These are phyloP conservation scores for Rutstroemia sp. DNA, from an alignment of 2,329 filamentous ascomycete species.

Conservation along the genomic window DNA sequence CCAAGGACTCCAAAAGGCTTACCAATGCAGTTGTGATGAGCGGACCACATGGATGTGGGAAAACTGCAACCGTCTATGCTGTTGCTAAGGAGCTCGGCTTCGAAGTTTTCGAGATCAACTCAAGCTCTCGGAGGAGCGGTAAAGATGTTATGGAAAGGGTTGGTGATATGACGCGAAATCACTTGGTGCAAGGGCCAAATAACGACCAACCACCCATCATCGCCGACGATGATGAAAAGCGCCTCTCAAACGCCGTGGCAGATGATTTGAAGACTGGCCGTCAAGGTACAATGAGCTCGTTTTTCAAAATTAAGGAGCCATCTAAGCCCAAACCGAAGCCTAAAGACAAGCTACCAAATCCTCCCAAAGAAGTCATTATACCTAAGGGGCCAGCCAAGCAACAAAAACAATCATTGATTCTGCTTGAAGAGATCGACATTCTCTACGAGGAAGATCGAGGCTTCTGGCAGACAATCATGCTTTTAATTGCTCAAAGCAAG, in stretches of 20 bases:
- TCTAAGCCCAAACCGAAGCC: constrained; percentile 19
- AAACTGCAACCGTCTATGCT: constrained; percentile 87
- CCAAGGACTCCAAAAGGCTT: constrained; percentile 42
- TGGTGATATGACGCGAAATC: constrained; percentile 94
- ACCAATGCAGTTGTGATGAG: constrained; percentile 81
- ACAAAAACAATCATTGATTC: constrained; percentile 90
- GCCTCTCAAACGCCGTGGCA: constrained; percentile 38
- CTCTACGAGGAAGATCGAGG: constrained; percentile 93
- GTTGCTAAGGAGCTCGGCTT: constrained; percentile 87
- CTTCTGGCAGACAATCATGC: constrained; percentile 80
- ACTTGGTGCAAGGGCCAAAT: constrained; percentile 62
- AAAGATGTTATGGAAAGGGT: constrained; percentile 87
- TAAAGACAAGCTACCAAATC: constrained; percentile 19
- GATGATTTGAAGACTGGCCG: constrained; percentile 58
- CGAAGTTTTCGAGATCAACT: constrained; percentile 91
- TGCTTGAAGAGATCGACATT: constrained; percentile 89
- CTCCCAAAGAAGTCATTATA: not conserved
- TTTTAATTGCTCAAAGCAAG: constrained; percentile 74
- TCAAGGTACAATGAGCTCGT: constrained; percentile 72
- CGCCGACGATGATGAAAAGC: constrained; percentile 29
- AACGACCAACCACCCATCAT: constrained; percentile 25
- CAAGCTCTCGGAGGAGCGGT: constrained; percentile 74
- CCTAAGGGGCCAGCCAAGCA: constrained; percentile 20
- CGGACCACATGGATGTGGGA: constrained; percentile 83
- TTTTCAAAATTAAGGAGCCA: constrained; percentile 57